Conservation (phyloP, 805 yeast species). For the Yamadazyma tumulicola region DNA sequence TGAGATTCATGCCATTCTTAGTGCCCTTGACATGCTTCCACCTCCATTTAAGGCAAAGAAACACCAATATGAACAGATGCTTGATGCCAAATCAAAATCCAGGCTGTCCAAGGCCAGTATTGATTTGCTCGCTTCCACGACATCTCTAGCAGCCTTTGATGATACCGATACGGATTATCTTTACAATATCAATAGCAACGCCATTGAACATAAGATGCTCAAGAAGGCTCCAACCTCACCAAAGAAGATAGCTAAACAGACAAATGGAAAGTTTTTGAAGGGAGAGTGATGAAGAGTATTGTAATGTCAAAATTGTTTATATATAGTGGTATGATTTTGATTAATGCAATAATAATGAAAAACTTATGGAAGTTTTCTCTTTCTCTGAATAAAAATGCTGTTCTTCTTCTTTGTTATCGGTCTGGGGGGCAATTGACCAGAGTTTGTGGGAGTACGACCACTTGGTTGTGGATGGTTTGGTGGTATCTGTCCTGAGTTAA, state of each 20-base stretch:
- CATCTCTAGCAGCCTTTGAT: not conserved
- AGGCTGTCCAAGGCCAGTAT: not conserved
- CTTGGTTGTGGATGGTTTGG: too few species aligned
- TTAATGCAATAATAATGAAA: too few species aligned
- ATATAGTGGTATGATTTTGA: too few species aligned
- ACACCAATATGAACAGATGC: slow-evolving; percentile 1
- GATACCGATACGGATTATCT: slow-evolving; percentile 9
- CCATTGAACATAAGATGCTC: slow-evolving; percentile 12
- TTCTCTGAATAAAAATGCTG: slow-evolving; percentile 8
- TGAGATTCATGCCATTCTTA: slow-evolving; percentile 21
- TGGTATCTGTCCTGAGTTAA: too few species aligned
- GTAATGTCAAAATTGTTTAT: too few species aligned
- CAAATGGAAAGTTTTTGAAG: slow-evolving; percentile 8
- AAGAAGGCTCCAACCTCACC: not conserved
- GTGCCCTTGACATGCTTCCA: slow-evolving; percentile 10
- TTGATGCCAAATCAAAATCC: not conserved
- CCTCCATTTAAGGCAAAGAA: not conserved
- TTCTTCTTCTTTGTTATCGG: slow-evolving; percentile 3
- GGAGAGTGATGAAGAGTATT: too few species aligned
- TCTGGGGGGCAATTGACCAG: slow-evolving; percentile 5
- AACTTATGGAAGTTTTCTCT: slow-evolving; percentile 7
- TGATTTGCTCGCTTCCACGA: not conserved
- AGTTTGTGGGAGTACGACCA: slow-evolving; percentile 3
- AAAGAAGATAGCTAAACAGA: not conserved
- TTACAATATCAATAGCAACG: slow-evolving; percentile 11